Base-by-base conservation (phyloP, 345 rosid genomes). In the Firmiana major region DNA sequence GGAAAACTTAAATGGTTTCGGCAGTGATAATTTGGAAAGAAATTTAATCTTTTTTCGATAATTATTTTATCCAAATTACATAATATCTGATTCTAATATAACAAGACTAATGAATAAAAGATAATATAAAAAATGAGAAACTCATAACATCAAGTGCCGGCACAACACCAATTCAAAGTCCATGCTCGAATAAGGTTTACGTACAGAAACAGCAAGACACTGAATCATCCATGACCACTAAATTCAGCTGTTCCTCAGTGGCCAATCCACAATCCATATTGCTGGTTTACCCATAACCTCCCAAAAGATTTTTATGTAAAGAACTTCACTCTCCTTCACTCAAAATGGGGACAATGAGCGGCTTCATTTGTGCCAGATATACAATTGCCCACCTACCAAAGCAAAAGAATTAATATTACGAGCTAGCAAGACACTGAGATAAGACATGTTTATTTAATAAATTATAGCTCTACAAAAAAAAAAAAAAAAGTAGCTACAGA, bases 321-420 rank as follows among this genome's bases (percentile, higher is more conserved):
- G 64, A 77, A 63, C 84, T 80, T 87, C 87, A 96, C 80, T 92
- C 99, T 34, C 73, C 88, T 84, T 92, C 98, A 64, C 78, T 93
- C 66, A 93, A 83, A 74, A 96, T 92, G 5, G 99, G 99, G 73
- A 96, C 99, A n/a, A 96, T 96, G 76, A 96, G 92, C 2, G 99
- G 99, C 73, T 96, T 93, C 99, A 96, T 89, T 80, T 96, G 98
- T 11, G 99, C 98, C 71, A 96, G 84, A 80, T 96, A 96, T 60
- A 96, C 99, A 82, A 96, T 96, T 15, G 99, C 98, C 98, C 97
- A 96, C 99, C 99, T 96, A 73, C 51, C 63, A 85, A 42, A 75
- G 36, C 36, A 79, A 66, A 72, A 43, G 72, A 24, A 58, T 51
- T 31, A 55, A 58, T 24, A 74, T 55, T 26, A 46, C 11, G 22